Base-by-base conservation (phyloP, 805 yeast species). In the Danielia oregonensis region DNA sequence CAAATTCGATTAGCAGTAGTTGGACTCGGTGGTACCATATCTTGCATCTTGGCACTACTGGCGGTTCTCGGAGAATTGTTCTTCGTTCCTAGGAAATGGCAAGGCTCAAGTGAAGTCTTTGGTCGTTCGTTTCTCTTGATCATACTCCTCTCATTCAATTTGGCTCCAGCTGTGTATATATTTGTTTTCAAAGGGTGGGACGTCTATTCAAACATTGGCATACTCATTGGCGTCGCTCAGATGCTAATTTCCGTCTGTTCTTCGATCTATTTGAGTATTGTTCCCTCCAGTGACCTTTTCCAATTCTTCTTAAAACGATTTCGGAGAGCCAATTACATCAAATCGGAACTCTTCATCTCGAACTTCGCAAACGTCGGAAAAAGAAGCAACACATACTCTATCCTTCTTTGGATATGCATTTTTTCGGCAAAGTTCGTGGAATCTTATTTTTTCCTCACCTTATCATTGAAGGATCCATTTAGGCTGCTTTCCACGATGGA, bases 11-110 rank as follows among this genome's bases (percentile, higher is more conserved):
- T 65, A 52, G 56, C 78, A 0, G 59, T 65, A 6, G 65, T 70
- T 19, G 52, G 78, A 0, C 48, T 74, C 7, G 79, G 74, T 0
- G 71, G 78, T 4, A 37, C 67, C 0, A 42, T 73, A n/a, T 62
- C 74, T 5, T 66, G 52, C 29, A 15, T 55, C 3, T 33, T 63
- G 5, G 36, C 63, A 8, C 29, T 61, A 16, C 26, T 47, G 17
- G 64, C 60, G 19, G 43, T 53, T 11, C 22, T 55, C 10, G 38
- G 42, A 7, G 68, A 63, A 32, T 19, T 26, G 21, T 29, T 44
- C 4, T 61, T 52, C 35, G 51, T 56, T 11, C 60, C 63, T 2
- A 40, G 59, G 13, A 49, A 40, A 26, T 50, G 53, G 42, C 54
- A 52, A 5, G 59, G 59, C 0, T 22, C 52, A 1, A 46, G 42